phyloP scores from a whole-genome alignment of 2,329 filamentous ascomycete genomes.

The Sarocladiaceae sp. region DNA sequence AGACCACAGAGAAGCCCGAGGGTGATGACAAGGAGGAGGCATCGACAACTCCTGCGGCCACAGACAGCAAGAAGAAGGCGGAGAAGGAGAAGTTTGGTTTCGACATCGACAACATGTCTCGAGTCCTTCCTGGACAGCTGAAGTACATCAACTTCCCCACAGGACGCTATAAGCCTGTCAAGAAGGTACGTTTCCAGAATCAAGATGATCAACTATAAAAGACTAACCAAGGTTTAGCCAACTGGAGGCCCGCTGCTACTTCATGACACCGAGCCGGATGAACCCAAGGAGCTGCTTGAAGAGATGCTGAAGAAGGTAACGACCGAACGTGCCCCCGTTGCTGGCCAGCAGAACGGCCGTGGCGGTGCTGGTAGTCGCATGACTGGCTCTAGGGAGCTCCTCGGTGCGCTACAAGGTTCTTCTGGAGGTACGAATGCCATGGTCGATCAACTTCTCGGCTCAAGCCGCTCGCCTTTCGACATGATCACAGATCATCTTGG shows the following conservation, averaged over 20 bases:
- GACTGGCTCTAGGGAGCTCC: conserved; percentile 21
- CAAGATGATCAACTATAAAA: neutral
- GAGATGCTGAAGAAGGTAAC: conserved; percentile 84
- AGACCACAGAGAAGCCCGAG: conserved; percentile 59
- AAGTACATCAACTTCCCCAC: conserved; percentile 93
- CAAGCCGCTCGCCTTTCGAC: conserved; percentile 28
- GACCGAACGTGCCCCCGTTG: conserved; percentile 57
- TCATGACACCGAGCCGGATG: conserved; percentile 73
- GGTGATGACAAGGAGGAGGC: conserved; percentile 59
- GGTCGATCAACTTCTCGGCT: conserved; percentile 37
- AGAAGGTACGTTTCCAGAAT: conserved; percentile 56
- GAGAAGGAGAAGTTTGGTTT: conserved; percentile 98
- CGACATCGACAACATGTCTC: conserved; percentile 94
- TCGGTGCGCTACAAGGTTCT: conserved; percentile 26
- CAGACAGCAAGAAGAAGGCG: conserved; percentile 74
- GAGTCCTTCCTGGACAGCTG: conserved; percentile 86
- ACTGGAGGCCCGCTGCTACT: conserved; percentile 94
- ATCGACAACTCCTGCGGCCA: conserved; percentile 31
- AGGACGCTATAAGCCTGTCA: conserved; percentile 87
- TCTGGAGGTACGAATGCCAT: conserved; percentile 25
- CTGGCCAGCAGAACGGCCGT: conserved; percentile 29
- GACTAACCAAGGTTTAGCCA: conserved; percentile 51
- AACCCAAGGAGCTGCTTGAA: conserved; percentile 78
- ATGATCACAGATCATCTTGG: conserved; percentile 17
- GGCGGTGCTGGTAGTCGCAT: conserved; percentile 18